Evolutionary conservation across 495 filamentous ascomycete species (phyloP).

Genomic region (Aspergillus sparsus): DNA sequence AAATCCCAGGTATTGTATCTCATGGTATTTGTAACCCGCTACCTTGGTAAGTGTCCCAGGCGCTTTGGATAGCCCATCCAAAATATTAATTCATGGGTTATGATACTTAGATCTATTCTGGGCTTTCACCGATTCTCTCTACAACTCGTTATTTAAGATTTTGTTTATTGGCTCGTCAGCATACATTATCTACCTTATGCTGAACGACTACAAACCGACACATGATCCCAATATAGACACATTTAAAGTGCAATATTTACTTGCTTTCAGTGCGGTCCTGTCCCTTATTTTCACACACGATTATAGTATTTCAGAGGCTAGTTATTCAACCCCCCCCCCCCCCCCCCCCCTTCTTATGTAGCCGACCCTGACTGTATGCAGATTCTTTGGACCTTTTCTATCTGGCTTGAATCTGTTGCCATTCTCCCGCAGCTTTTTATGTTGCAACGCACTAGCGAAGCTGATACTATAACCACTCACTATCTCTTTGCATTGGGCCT

Average conservation of each 20-base stretch:
- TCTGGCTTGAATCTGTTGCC: conserved; percentile 95
- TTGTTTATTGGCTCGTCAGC: conserved; percentile 86
- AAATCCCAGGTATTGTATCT: conserved; percentile 95
- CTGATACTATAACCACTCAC: conserved; percentile 96
- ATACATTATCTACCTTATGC: conserved; percentile 97
- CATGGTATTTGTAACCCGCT: conserved; percentile 88
- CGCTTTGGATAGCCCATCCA: conserved; percentile 7
- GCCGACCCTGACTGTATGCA: conserved; percentile 35
- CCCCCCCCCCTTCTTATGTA: not conserved
- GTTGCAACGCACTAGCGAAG: conserved; percentile 95
- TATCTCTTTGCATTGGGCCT: conserved; percentile 94
- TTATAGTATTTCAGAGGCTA: conserved; percentile 67
- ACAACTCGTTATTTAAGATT: conserved; percentile 94
- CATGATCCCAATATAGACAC: conserved; percentile 95
- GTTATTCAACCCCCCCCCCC: conserved; percentile 7
- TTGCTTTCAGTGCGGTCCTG: conserved; percentile 74
- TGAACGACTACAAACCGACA: conserved; percentile 91
- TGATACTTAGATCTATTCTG: conserved; percentile 73
- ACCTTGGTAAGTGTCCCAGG: conserved; percentile 64
- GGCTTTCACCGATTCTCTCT: conserved; percentile 75
- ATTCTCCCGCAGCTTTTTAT: conserved; percentile 98
- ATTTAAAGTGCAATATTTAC: conserved; percentile 90
- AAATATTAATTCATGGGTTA: not conserved
- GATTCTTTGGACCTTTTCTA: conserved; percentile 95
- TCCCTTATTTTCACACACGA: conserved; percentile 81